phyloP scores from a whole-genome alignment of 2,329 filamentous ascomycete species.

The Teratosphaeria zuluensis region DNA sequence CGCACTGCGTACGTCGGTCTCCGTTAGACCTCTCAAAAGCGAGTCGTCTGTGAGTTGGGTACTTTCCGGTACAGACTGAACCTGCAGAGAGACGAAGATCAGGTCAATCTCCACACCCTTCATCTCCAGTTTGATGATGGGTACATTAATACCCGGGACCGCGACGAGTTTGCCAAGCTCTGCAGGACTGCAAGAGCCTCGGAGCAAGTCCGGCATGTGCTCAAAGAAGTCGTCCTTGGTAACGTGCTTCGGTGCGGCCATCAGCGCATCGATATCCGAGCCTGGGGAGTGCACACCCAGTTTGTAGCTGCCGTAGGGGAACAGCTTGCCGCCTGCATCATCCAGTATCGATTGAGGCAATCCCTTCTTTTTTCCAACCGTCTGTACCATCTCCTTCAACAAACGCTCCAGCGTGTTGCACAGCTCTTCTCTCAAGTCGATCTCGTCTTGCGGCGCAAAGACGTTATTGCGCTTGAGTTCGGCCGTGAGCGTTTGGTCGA shows the following conservation, averaged over 20 bases:
- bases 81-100: slow-evolving; percentile 48
- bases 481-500: slow-evolving; percentile 69
- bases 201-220: slow-evolving; percentile 70
- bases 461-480: slow-evolving; percentile 85
- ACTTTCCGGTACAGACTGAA: slow-evolving; percentile 40
- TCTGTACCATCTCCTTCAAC: slow-evolving; percentile 76
- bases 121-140: slow-evolving; percentile 95
- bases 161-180: slow-evolving; percentile 75
- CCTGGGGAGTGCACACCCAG: slow-evolving; percentile 89
- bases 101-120: slow-evolving; percentile 88
- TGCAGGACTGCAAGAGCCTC: slow-evolving; percentile 64
- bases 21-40: slow-evolving; percentile 75
- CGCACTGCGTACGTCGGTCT: slow-evolving; percentile 75
- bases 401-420: slow-evolving; percentile 69
- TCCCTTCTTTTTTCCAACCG: slow-evolving; percentile 64
- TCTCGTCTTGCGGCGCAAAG: slow-evolving; percentile 77
- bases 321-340: slow-evolving; percentile 81
- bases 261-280: slow-evolving; percentile 94
- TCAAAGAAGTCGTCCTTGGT: slow-evolving; percentile 85
- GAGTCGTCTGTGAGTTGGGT: slow-evolving; percentile 74
- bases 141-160: slow-evolving; percentile 85
- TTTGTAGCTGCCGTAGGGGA: slow-evolving; percentile 92
- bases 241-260: slow-evolving; percentile 85
- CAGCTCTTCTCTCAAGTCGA: slow-evolving; percentile 63
- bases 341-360: slow-evolving; percentile 69